Conservation (phyloP, 2,329 filamentous ascomycete genomes). For the Fusarium brevicatenulatum region DNA sequence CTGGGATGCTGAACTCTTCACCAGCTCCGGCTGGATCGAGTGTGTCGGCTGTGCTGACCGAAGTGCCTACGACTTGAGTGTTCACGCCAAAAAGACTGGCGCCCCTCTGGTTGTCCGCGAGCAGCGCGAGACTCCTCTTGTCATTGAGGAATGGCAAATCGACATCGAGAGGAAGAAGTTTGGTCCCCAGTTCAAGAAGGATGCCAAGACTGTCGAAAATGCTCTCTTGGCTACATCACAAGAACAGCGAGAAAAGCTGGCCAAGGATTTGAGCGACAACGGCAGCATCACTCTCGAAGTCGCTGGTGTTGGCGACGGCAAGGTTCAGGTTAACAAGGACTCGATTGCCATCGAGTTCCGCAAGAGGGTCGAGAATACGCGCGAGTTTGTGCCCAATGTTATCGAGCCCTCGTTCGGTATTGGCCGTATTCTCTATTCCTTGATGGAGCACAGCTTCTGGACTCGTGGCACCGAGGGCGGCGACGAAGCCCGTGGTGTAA, state of each 20-base stretch:
- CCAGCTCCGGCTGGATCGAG: slow-evolving; percentile 96
- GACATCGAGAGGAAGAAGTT: slow-evolving; percentile 96
- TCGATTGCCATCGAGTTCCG: slow-evolving; percentile 85
- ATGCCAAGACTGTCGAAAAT: slow-evolving; percentile 84
- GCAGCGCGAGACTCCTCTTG: slow-evolving; percentile 78
- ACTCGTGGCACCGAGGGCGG: slow-evolving; percentile 71
- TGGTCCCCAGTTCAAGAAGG: slow-evolving; percentile 94
- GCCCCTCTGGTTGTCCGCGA: slow-evolving; percentile 87
- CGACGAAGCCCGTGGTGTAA: slow-evolving; percentile 83
- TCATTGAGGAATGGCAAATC: slow-evolving; percentile 87
- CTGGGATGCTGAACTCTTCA: slow-evolving; percentile 95
- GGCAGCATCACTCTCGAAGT: slow-evolving; percentile 85
- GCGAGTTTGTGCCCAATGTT: slow-evolving; percentile 94
- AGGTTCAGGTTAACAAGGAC: slow-evolving; percentile 82
- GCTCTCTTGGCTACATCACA: slow-evolving; percentile 81
- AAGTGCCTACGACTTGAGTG: slow-evolving; percentile 91
- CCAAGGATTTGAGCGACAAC: slow-evolving; percentile 75
- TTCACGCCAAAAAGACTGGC: slow-evolving; percentile 93
- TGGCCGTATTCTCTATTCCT: slow-evolving; percentile 89
- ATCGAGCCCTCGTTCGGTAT: slow-evolving; percentile 99
- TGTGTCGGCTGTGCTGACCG: slow-evolving; percentile 97
- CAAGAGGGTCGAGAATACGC: slow-evolving; percentile 81
- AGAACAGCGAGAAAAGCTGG: slow-evolving; percentile 81
- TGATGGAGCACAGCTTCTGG: slow-evolving; percentile 98
- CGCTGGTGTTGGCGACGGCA: slow-evolving; percentile 71